phyloP scores from a whole-genome alignment of 345 rosid species.

The Reutealis trisperma region DNA sequence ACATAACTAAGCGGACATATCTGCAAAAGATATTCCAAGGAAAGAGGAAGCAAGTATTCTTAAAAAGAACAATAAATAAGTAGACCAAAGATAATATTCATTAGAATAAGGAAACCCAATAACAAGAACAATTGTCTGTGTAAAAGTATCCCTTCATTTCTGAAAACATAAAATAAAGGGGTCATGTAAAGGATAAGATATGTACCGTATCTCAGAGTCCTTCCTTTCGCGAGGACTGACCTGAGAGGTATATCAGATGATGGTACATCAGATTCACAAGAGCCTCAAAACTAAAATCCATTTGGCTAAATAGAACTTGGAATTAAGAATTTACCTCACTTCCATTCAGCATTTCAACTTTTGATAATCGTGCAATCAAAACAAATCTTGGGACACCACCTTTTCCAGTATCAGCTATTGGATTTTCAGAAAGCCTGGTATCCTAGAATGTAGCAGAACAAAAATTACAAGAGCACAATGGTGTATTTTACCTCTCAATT shows the following conservation, averaged over 20 bases:
- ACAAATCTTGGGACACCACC: slow-evolving; percentile 84
- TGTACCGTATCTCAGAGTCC: slow-evolving; percentile 94
- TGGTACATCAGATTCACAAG: slow-evolving; percentile 20
- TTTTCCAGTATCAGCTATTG: slow-evolving; percentile 66
- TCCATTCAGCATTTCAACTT: slow-evolving; percentile 80
- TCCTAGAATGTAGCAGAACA: slow-evolving; percentile 50
- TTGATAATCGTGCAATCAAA: slow-evolving; percentile 73
- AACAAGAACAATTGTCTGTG: background rate
- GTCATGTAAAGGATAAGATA: slow-evolving; percentile 4
- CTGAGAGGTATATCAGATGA: slow-evolving; percentile 39
- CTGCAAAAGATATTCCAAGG: slow-evolving; percentile 38
- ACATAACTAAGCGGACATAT: slow-evolving; percentile 79
- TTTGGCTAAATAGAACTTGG: slow-evolving; percentile 4
- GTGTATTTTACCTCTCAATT: background rate
- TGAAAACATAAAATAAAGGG: background rate
- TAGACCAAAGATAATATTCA: background rate
- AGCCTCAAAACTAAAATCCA: slow-evolving; percentile 14
- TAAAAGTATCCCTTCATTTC: slow-evolving; percentile 11
- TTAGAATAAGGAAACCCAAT: background rate
- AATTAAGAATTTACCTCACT: slow-evolving; percentile 70
- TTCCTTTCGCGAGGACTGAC: slow-evolving; percentile 81
- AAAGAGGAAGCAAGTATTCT: background rate
- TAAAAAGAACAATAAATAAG: background rate
- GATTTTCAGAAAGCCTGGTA: slow-evolving; percentile 89
- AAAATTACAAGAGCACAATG: too few species aligned